Percentiles rank a stretch among this genome's conserved stretches.
Evolutionary conservation across 257 asterid genomes (phyloP).

Genomic region (Solanum tarapatanum): DNA sequence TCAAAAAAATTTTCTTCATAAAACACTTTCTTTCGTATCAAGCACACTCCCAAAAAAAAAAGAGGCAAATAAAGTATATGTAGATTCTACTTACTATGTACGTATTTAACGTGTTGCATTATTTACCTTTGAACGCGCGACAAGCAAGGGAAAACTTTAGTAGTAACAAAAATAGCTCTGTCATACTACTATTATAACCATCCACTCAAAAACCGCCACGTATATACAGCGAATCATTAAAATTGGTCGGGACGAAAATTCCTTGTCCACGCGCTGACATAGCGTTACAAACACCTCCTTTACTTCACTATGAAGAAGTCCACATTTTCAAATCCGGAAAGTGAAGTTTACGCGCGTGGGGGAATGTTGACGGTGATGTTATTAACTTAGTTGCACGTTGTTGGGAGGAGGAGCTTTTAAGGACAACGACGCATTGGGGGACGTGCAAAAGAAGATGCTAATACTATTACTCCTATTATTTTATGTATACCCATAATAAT

Average conservation of each 20-base stretch:
- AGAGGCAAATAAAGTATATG: background rate
- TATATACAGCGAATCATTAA: background rate
- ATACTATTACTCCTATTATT: background rate
- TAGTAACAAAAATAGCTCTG: background rate
- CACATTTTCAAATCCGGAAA: background rate
- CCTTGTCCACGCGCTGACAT: background rate
- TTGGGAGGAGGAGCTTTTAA: background rate
- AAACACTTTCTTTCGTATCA: background rate
- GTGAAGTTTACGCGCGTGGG: background rate
- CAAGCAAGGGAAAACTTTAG: background rate
- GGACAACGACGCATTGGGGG: slow-evolving; percentile 10
- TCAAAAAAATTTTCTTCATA: too few species aligned
- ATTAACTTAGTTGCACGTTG: slow-evolving; percentile 4
- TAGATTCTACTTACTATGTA: background rate
- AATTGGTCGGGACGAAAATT: background rate
- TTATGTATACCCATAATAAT: background rate
- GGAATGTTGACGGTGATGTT: background rate
- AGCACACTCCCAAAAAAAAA: too few species aligned
- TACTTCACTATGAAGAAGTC: background rate
- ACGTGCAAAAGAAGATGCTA: slow-evolving; percentile 2
- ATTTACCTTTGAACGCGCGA: background rate
- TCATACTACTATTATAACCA: background rate
- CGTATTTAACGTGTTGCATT: background rate
- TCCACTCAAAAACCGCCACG: background rate
- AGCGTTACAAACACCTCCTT: background rate